phyloP scores from a whole-genome alignment of 441 rosid species.

The Viola pubescens region DNA sequence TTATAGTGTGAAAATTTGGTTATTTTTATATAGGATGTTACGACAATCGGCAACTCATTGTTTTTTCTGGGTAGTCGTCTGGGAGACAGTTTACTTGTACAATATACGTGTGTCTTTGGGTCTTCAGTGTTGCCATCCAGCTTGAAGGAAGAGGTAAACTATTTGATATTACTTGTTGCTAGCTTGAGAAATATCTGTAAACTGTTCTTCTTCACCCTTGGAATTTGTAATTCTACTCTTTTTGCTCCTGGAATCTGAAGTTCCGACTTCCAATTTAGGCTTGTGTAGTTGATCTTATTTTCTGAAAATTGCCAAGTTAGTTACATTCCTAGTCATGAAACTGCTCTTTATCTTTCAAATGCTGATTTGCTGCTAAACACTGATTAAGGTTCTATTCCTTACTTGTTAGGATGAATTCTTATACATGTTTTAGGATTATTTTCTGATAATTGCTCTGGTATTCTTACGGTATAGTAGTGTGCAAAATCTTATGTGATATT shows the following conservation, averaged over 20 bases:
- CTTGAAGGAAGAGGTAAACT: slow-evolving; percentile 78
- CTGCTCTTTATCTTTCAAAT: not conserved
- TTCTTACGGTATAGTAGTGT: too few relatives aligned
- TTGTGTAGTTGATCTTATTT: not conserved
- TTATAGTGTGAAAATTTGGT: slow-evolving; percentile 21
- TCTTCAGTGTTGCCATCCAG: slow-evolving; percentile 53
- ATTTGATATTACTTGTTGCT: slow-evolving; percentile 14
- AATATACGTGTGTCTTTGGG: slow-evolving; percentile 64
- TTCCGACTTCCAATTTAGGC: not conserved
- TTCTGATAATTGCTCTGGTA: too few relatives aligned
- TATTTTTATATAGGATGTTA: slow-evolving; percentile 59
- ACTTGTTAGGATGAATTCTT: too few relatives aligned
- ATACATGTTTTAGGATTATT: too few relatives aligned
- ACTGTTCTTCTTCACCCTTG: not conserved
- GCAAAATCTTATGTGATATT: not conserved
- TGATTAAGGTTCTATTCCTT: too few relatives aligned
- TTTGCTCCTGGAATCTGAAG: slow-evolving; percentile 1
- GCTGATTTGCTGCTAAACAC: not conserved
- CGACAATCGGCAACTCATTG: slow-evolving; percentile 73
- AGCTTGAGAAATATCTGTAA: not conserved
- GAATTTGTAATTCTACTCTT: not conserved
- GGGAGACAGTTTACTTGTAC: slow-evolving; percentile 99
- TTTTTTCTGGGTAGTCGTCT: slow-evolving; percentile 91
- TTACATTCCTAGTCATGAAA: slow-evolving; percentile 8
- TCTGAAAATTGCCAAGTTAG: not conserved